Evolutionary conservation across 768 basidiomycete species (phyloP).

Genomic region (Rhodotorula taiwanensis): DNA sequence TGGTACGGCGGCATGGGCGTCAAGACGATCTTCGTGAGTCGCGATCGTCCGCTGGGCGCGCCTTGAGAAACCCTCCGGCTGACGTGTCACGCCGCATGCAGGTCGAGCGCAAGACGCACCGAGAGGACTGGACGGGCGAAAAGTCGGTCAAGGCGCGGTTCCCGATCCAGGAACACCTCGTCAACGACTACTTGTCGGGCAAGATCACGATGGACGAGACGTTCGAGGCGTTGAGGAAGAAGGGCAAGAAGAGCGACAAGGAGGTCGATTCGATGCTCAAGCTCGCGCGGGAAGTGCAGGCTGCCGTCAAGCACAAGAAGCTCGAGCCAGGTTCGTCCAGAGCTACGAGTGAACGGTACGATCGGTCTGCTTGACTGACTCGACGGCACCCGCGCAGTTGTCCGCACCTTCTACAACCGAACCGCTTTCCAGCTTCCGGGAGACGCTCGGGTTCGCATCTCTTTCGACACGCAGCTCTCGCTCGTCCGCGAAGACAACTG

Average conservation of each 20-base stretch:
- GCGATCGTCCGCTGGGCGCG: background rate
- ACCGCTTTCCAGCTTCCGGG: constrained; percentile 98
- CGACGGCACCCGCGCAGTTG: constrained; percentile 52
- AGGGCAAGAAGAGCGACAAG: constrained; percentile 83
- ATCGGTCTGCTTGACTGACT: too few relatives aligned
- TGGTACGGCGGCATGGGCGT: constrained; percentile 86
- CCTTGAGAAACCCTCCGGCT: background rate
- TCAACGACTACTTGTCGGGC: constrained; percentile 83
- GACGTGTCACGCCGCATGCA: constrained; percentile 26
- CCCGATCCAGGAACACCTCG: constrained; percentile 73
- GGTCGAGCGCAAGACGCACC: constrained; percentile 56
- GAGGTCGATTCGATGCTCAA: constrained; percentile 93
- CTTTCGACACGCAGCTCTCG: constrained; percentile 90
- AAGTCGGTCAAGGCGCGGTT: constrained; percentile 97
- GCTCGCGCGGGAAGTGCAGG: constrained; percentile 94
- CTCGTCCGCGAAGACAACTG: constrained; percentile 95
- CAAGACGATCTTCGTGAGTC: constrained; percentile 40
- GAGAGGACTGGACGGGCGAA: constrained; percentile 99
- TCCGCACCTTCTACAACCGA: constrained; percentile 96
- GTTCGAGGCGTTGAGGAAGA: constrained; percentile 71
- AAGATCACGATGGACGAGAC: constrained; percentile 90
- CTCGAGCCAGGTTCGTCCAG: constrained; percentile 66
- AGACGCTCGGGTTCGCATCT: constrained; percentile 96
- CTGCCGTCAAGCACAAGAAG: constrained; percentile 71
- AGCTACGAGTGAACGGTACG: background rate